These are phyloP conservation scores for Paecilomyces sp. DNA, from an alignment of 2,329 filamentous ascomycete genomes.

Conservation along the genomic window DNA sequence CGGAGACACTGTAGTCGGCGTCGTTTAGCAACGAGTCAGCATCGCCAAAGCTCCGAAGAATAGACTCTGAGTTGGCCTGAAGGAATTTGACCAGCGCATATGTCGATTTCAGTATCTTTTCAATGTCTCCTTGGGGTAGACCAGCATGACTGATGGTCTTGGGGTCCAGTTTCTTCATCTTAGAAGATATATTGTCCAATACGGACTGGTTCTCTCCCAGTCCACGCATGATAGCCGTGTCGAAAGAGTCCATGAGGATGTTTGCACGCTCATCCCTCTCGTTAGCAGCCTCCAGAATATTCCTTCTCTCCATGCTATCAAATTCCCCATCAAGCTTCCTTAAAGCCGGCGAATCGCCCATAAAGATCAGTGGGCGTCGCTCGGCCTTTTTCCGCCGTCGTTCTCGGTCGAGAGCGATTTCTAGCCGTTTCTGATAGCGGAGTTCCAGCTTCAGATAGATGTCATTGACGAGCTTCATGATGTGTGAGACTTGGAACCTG, in stretches of 20 bases:
- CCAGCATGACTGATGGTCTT: constrained; percentile 23
- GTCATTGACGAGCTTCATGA: constrained; percentile 39
- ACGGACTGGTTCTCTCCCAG: constrained; percentile 46
- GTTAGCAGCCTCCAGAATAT: constrained; percentile 41
- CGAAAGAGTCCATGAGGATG: constrained; percentile 44
- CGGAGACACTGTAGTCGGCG: constrained; percentile 47
- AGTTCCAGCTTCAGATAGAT: constrained; percentile 43
- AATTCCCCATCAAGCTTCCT: constrained; percentile 43
- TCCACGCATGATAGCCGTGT: constrained; percentile 44
- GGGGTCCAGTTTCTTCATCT: constrained; percentile 32
- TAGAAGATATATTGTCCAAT: constrained; percentile 41
- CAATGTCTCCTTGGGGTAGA: constrained; percentile 26
- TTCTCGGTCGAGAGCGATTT: constrained; percentile 47
- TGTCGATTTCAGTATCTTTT: constrained; percentile 31
- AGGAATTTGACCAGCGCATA: constrained; percentile 32
- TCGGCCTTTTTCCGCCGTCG: constrained; percentile 49
- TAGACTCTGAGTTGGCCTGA: constrained; percentile 37
- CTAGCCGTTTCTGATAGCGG: constrained; percentile 43
- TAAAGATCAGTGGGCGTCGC: constrained; percentile 43
- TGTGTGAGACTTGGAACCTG: constrained; percentile 31
- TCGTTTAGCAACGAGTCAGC: constrained; percentile 46
- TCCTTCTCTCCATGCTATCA: constrained; percentile 46
- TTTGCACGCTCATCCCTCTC: constrained; percentile 44
- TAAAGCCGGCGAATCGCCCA: constrained; percentile 44
- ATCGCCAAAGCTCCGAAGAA: constrained; percentile 40